Evolutionary conservation across 805 yeast species (phyloP).

Genomic region (Candida verbasci): DNA sequence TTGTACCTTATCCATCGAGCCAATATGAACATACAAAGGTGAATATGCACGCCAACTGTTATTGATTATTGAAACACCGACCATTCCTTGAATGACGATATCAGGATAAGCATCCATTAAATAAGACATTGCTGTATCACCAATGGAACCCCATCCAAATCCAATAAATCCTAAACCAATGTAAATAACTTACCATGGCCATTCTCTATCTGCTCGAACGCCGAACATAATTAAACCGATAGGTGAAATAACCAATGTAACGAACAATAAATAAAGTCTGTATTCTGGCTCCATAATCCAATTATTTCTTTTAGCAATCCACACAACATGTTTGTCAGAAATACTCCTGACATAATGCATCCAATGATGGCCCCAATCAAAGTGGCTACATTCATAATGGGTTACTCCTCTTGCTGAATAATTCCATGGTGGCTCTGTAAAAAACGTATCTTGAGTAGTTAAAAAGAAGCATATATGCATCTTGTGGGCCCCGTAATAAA

Average conservation of each 20-base stretch:
- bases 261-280: conserved; percentile 29
- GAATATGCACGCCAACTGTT: conserved; percentile 34
- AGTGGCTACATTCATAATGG: conserved; percentile 36
- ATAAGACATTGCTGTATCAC: conserved; percentile 36
- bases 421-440: conserved; percentile 30
- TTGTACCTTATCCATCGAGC: conserved; percentile 32
- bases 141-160: conserved; percentile 37
- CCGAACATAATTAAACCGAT: conserved; percentile 33
- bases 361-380: conserved; percentile 37
- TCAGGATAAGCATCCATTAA: conserved; percentile 39
- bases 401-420: conserved; percentile 31
- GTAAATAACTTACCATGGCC: conserved; percentile 36
- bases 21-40: conserved; percentile 36
- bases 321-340: conserved; percentile 30
- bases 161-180: conserved; percentile 35
- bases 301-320: conserved; percentile 33
- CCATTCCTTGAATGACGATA: conserved; percentile 38
- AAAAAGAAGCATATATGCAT: conserved; percentile 33
- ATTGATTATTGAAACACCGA: conserved; percentile 35
- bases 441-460: conserved; percentile 35
- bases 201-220: conserved; percentile 33
- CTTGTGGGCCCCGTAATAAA: conserved; percentile 36
- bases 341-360: conserved; percentile 32
- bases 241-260: conserved; percentile 33
- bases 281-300: conserved; percentile 36